A percentile compares a stretch with the other conserved stretches of the same genome.
phyloP scores from a whole-genome alignment of 768 basidiomycete species.

The Termitomyces sp. region DNA sequence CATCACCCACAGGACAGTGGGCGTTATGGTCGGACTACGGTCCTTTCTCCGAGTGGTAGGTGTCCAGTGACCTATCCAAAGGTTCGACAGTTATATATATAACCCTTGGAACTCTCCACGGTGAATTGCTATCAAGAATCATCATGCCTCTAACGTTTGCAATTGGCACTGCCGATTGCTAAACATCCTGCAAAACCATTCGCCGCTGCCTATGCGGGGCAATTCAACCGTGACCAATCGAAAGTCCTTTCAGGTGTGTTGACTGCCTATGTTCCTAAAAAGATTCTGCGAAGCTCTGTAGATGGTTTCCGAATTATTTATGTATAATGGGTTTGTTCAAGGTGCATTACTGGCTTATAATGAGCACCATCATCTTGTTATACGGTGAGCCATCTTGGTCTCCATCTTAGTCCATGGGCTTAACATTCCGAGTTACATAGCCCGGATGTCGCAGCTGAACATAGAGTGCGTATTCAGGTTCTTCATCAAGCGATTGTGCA shows the following conservation, averaged over 20 bases:
- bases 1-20: no score
- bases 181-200: neutral
- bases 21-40: no score
- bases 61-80: no score
- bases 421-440: slow-evolving; percentile 18
- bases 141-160: slow-evolving; percentile 1
- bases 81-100: no score
- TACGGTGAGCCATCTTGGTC: neutral
- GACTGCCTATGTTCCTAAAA: neutral
- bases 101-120: no score
- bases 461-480: slow-evolving; percentile 19
- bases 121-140: neutral
- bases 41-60: no score
- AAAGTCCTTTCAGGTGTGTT: neutral
- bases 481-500: neutral
- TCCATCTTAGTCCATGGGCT: neutral
- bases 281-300: slow-evolving; percentile 6
- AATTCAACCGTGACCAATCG: no score
- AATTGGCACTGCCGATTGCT: no score
- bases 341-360: slow-evolving; percentile 7
- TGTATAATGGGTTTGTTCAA: slow-evolving; percentile 4
- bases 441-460: slow-evolving; percentile 32
- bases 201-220: neutral
- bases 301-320: neutral
- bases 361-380: slow-evolving; percentile 3